A percentile compares a stretch with the other conserved stretches of the same genome.
phyloP scores from a whole-genome alignment of 2,329 filamentous ascomycete species.

The Epichloe typhina region DNA sequence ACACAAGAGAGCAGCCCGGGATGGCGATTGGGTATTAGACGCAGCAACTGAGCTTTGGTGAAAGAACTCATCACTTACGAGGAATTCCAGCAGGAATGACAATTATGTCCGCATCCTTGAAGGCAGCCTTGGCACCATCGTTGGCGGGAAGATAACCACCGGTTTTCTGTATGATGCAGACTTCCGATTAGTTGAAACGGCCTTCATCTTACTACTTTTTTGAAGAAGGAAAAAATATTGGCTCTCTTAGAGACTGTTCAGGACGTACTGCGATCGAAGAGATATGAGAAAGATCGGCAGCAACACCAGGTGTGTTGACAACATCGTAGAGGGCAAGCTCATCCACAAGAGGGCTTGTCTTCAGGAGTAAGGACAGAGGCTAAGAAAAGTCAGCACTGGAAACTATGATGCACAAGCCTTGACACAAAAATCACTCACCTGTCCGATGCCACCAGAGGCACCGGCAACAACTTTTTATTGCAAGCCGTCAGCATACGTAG shows the following conservation, averaged over 20 bases:
- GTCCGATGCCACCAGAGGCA: conserved; percentile 95
- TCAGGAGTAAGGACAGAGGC: conserved; percentile 93
- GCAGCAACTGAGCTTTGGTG: background rate
- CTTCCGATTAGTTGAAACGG: conserved; percentile 1
- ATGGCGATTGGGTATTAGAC: background rate
- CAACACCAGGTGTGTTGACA: conserved; percentile 94
- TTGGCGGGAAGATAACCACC: conserved; percentile 79
- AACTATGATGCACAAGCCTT: background rate
- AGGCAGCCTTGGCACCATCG: conserved; percentile 71
- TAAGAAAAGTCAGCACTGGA: conserved; percentile 25
- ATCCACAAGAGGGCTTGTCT: conserved; percentile 75
- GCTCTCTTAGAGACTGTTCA: conserved; percentile 3
- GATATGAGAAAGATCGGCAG: conserved; percentile 94
- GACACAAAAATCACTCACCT: conserved; percentile 42
- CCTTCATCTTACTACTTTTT: background rate
- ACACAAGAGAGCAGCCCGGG: background rate
- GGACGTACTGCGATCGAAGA: conserved; percentile 63
- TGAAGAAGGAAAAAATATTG: background rate
- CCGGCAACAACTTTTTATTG: conserved; percentile 64
- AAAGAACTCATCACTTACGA: conserved; percentile 45
- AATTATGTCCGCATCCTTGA: conserved; percentile 89
- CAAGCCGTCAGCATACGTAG: conserved; percentile 7
- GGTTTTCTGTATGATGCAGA: conserved; percentile 49
- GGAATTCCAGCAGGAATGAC: conserved; percentile 97
- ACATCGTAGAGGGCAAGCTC: conserved; percentile 98